Evolutionary conservation across 2,329 filamentous ascomycete genomes (phyloP), one percentile per base, ranked within the genome.

Genomic region (Aspergillus clavatus): DNA sequence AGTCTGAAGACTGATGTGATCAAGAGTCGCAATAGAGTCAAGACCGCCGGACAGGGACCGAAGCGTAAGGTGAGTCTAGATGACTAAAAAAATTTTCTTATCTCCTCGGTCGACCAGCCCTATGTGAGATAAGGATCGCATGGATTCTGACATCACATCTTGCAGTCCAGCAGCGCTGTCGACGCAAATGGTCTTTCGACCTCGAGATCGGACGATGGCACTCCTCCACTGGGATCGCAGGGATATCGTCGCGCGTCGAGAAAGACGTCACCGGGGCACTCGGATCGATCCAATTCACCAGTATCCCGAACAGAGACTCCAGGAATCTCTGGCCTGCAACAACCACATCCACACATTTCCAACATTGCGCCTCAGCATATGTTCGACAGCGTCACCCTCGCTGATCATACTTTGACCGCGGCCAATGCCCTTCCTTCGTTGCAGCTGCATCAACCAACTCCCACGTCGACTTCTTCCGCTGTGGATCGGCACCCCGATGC

Each of bases 1-100:
- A 95, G 88, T 59, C 80, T 98, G 60, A 98, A 98, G 78, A 97
- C 93, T 39, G 93, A 98, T 75, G 91, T 97, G 57, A 98, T 98
- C 75, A 98, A 98, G 77, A 96, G 90, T 75, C 89, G 93, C 62
- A 98, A 98, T 72, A 84, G 93, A 54, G 91, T 97, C 58, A 97
- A 97, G 77, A 93, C 89, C 43, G 81, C 86, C 7, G 87, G 75
- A 2, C 79, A 90, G 60, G 80, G 87, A 52, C 82, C 84, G 38
- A 86, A 88, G 61, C 90, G 89, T 71, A 95, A 94, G 83, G 88
- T 89, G 73, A 62, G 71, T 63, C 39, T 45, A 33, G 44, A 18
- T 35, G 28, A 35, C 29, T 27, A 45, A 49, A 57, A 57, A 54
- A 55, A 50, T 60, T 60, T 62, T 50, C 47, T 43, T 33, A 26